phyloP scores from a whole-genome alignment of 176 grass and related monocot genomes.

The Zoysia japonica region DNA sequence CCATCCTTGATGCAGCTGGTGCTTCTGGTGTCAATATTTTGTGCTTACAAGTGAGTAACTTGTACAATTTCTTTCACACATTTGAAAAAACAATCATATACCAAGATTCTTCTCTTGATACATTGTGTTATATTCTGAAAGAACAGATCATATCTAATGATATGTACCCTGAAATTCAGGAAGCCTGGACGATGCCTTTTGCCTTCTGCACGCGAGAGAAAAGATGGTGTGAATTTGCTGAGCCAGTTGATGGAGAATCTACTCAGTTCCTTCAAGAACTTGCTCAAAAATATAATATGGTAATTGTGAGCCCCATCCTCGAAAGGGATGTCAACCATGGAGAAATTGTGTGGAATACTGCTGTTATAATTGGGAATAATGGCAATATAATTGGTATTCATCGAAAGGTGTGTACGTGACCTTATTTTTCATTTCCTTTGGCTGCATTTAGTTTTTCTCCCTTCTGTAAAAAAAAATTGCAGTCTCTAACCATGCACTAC shows the following conservation, averaged over 20 bases:
- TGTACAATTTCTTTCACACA: background rate
- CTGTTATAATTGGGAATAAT: slow-evolving; percentile 91
- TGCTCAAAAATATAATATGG: slow-evolving; percentile 91
- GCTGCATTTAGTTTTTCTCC: slow-evolving; percentile 16
- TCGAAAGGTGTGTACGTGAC: slow-evolving; percentile 58
- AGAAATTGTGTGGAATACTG: slow-evolving; percentile 93
- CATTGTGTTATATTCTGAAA: slow-evolving; percentile 32
- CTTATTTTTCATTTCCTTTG: slow-evolving; percentile 12
- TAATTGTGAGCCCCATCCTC: slow-evolving; percentile 87
- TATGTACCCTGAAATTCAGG: slow-evolving; percentile 55
- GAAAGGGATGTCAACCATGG: slow-evolving; percentile 97
- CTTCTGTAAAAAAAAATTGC: slow-evolving; percentile 36
- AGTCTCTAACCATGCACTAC: slow-evolving; percentile 22
- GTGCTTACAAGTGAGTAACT: slow-evolving; percentile 79
- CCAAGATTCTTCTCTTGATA: background rate
- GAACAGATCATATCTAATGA: slow-evolving; percentile 19
- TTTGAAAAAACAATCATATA: background rate
- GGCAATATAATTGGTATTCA: slow-evolving; percentile 96
- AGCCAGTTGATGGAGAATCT: slow-evolving; percentile 79
- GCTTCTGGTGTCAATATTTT: slow-evolving; percentile 87
- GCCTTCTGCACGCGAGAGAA: slow-evolving; percentile 98
- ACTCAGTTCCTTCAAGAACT: slow-evolving; percentile 91
- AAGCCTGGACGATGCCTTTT: slow-evolving; percentile 99
- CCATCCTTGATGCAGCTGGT: slow-evolving; percentile 83
- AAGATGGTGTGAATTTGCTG: slow-evolving; percentile 97